Conservation (phyloP, 345 rosid genomes). For the Eucalyptus polybractea region DNA sequence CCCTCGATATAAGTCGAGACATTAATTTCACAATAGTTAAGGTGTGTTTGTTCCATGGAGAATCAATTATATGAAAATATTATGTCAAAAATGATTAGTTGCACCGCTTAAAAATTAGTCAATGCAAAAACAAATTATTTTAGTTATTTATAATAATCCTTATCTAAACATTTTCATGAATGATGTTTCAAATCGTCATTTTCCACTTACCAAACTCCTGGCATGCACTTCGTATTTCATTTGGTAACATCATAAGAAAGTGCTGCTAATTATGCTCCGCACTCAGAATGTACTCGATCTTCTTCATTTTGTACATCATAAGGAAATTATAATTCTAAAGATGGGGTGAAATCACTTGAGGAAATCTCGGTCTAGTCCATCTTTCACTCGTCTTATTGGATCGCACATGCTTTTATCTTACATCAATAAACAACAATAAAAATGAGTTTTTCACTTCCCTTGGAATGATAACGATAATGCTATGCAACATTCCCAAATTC, state of each 20-base stretch:
- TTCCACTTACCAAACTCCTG: not conserved
- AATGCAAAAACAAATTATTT: not conserved
- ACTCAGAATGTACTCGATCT: not conserved
- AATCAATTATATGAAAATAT: not conserved
- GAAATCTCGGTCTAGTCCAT: not conserved
- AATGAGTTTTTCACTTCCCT: not conserved
- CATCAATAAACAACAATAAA: not conserved
- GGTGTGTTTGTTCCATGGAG: not conserved
- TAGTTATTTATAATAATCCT: not conserved
- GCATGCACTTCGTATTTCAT: not conserved
- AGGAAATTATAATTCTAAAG: not conserved
- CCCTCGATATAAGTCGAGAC: rapidly evolving
- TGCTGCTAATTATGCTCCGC: not conserved
- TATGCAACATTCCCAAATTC: not conserved
- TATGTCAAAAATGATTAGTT: not conserved
- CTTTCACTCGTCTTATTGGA: not conserved
- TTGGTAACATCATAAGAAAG: not conserved
- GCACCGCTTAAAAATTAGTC: not conserved
- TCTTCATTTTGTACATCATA: not conserved
- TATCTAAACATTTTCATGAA: not conserved
- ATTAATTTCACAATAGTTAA: not conserved
- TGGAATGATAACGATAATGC: not conserved
- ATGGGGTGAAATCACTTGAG: not conserved
- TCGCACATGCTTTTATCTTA: not conserved
- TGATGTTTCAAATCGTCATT: not conserved